These are phyloP conservation scores for Podaxis carcinomalis DNA, from an alignment of 768 basidiomycete species.

Conservation along the genomic window DNA sequence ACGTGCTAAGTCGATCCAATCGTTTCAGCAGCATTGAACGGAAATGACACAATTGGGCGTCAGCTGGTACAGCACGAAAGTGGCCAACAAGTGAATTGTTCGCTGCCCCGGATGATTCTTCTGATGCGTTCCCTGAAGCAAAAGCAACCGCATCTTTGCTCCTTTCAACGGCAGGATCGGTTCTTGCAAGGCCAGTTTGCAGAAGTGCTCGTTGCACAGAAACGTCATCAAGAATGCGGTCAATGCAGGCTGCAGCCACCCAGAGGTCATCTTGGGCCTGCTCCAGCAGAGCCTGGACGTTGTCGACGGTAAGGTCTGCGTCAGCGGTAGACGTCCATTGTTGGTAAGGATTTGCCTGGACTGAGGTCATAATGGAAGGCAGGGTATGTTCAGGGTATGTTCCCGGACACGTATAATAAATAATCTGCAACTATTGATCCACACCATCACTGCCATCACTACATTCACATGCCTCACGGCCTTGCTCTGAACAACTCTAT, in stretches of 20 bases:
- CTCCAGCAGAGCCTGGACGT: conserved; percentile 43
- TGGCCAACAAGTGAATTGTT: conserved; percentile 38
- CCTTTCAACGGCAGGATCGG: conserved; percentile 41
- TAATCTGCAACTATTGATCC: conserved; percentile 2
- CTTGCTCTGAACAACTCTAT: background rate
- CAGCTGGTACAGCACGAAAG: conserved; percentile 52
- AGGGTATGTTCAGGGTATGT: background rate
- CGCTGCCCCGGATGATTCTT: conserved; percentile 4
- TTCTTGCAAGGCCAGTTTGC: conserved; percentile 60
- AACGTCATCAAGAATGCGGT: conserved; percentile 59
- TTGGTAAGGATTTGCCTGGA: conserved; percentile 31
- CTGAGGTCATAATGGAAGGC: conserved; percentile 31
- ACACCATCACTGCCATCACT: background rate
- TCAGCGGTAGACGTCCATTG: conserved; percentile 58
- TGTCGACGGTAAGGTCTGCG: conserved; percentile 49
- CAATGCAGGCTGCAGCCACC: conserved; percentile 71
- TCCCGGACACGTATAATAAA: conserved; percentile 5
- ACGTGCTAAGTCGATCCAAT: conserved; percentile 71
- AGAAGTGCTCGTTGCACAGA: conserved; percentile 55
- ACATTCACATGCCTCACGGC: background rate
- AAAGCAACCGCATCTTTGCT: conserved; percentile 32
- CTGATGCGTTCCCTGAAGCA: conserved; percentile 8
- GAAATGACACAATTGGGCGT: conserved; percentile 61
- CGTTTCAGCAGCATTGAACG: conserved; percentile 67
- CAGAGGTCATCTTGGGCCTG: conserved; percentile 65